These are phyloP conservation scores for Aspergillus jensenii DNA, from an alignment of 2,329 filamentous ascomycete genomes.

Conservation along the genomic window DNA sequence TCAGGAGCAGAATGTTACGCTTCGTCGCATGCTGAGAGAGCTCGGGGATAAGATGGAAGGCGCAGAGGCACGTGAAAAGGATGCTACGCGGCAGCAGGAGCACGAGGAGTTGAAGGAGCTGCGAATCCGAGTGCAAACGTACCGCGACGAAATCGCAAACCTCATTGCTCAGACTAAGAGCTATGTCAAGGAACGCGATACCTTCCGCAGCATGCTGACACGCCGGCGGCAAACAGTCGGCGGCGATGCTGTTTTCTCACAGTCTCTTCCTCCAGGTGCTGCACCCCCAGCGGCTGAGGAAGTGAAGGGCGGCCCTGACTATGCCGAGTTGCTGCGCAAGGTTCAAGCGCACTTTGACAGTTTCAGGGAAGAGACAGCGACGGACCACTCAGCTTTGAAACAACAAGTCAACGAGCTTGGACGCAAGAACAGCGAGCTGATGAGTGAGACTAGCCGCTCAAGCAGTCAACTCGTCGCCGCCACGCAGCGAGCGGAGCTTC, in stretches of 20 bases:
- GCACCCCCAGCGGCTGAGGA: constrained; percentile 48
- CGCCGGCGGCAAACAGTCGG: constrained; percentile 65
- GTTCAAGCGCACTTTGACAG: constrained; percentile 87
- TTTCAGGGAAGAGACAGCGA: constrained; percentile 80
- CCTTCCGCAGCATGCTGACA: constrained; percentile 92
- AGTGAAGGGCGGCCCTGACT: constrained; percentile 61
- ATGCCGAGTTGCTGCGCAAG: constrained; percentile 78
- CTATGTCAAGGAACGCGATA: constrained; percentile 93
- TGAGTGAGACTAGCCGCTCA: constrained; percentile 76
- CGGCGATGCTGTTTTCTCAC: constrained; percentile 67
- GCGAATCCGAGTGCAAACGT: constrained; percentile 71
- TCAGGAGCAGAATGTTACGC: constrained; percentile 82
- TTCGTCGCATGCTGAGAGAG: constrained; percentile 78
- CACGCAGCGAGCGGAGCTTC: constrained; percentile 81
- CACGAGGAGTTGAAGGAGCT: constrained; percentile 71
- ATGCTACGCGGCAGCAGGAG: constrained; percentile 55
- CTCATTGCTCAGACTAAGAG: constrained; percentile 84
- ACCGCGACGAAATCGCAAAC: constrained; percentile 79
- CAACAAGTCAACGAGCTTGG: constrained; percentile 81
- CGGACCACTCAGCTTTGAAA: constrained; percentile 78
- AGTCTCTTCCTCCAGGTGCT: constrained; percentile 62
- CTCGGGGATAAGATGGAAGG: constrained; percentile 89
- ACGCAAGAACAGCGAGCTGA: constrained; percentile 75
- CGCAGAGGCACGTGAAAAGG: constrained; percentile 71
- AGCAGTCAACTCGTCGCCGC: constrained; percentile 80